These are phyloP conservation scores for Orbilia javanica DNA, from an alignment of 2,329 filamentous ascomycete genomes.

Conservation along the genomic window DNA sequence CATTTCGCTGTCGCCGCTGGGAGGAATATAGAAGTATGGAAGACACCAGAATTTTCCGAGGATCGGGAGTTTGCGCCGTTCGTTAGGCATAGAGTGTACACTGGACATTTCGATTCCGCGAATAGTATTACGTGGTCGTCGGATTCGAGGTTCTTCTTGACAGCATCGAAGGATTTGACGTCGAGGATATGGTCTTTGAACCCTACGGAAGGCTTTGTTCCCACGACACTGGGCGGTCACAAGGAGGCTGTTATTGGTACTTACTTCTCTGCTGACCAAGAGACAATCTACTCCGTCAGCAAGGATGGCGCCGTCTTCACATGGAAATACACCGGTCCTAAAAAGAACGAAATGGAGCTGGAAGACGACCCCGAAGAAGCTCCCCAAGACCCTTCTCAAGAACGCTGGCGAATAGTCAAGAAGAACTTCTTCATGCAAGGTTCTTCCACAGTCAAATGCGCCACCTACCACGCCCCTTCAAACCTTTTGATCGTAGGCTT, in stretches of 20 bases:
- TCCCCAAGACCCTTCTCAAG: conserved; percentile 74
- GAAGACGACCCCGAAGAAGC: conserved; percentile 74
- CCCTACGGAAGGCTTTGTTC: conserved; percentile 85
- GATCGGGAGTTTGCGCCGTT: conserved; percentile 96
- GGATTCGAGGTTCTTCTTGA: conserved; percentile 95
- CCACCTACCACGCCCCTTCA: conserved; percentile 86
- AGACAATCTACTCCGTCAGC: conserved; percentile 89
- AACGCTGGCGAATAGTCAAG: conserved; percentile 91
- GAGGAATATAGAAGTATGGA: conserved; percentile 92
- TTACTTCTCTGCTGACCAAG: conserved; percentile 96
- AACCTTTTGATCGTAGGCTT: conserved; percentile 97
- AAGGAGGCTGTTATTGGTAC: conserved; percentile 90
- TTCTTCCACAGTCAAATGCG: conserved; percentile 86
- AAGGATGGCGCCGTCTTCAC: conserved; percentile 96
- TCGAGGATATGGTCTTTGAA: conserved; percentile 95
- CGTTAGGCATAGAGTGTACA: conserved; percentile 85
- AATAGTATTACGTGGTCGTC: conserved; percentile 92
- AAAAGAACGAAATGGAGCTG: conserved; percentile 65
- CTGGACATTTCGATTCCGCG: conserved; percentile 88
- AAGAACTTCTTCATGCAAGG: conserved; percentile 95
- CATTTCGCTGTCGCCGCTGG: conserved; percentile 92
- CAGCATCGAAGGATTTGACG: conserved; percentile 89
- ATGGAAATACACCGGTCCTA: conserved; percentile 82
- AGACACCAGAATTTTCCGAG: conserved; percentile 84
- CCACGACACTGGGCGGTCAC: conserved; percentile 90